These are phyloP conservation scores for Tephrocybe sp. DNA, from an alignment of 768 basidiomycete species.

Conservation along the genomic window DNA sequence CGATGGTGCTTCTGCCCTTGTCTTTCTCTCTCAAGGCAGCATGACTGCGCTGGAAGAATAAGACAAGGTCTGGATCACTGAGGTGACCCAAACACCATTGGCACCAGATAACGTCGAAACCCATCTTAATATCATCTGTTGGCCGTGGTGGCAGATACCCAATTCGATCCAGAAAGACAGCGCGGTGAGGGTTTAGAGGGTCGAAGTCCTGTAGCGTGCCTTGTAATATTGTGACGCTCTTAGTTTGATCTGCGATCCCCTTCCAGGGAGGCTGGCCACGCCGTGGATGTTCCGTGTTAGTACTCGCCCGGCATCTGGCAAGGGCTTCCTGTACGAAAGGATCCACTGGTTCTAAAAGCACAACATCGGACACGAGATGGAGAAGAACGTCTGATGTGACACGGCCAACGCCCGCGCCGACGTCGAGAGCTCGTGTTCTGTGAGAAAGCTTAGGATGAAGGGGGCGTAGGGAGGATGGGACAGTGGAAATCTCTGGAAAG, in stretches of 20 bases:
- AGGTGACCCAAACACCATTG: slow-evolving; percentile 97
- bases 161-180: slow-evolving; percentile 60
- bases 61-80: slow-evolving; percentile 70
- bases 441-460: slow-evolving; percentile 28
- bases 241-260: slow-evolving; percentile 61
- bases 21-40: slow-evolving; percentile 53
- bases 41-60: slow-evolving; percentile 68
- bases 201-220: slow-evolving; percentile 82
- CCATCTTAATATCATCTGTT: slow-evolving; percentile 47
- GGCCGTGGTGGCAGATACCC: slow-evolving; percentile 54
- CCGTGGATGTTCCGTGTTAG: slow-evolving; percentile 19
- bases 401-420: slow-evolving; percentile 92
- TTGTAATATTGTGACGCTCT: slow-evolving; percentile 78
- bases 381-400: slow-evolving; percentile 88
- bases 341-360: slow-evolving; percentile 86
- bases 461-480: slow-evolving; percentile 71
- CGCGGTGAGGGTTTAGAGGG: slow-evolving; percentile 51
- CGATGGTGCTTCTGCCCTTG: slow-evolving; percentile 56
- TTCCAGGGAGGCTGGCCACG: slow-evolving; percentile 50
- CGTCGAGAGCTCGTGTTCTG: slow-evolving; percentile 79
- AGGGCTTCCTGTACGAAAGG: slow-evolving; percentile 75
- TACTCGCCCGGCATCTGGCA: slow-evolving; percentile 35
- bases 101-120: slow-evolving; percentile 93
- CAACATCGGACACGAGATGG: slow-evolving; percentile 84
- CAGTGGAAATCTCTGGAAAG: slow-evolving; percentile 74